These are phyloP conservation scores for Fusarium haematococcum DNA, from an alignment of 2,329 filamentous ascomycete species.

Conservation along the genomic window DNA sequence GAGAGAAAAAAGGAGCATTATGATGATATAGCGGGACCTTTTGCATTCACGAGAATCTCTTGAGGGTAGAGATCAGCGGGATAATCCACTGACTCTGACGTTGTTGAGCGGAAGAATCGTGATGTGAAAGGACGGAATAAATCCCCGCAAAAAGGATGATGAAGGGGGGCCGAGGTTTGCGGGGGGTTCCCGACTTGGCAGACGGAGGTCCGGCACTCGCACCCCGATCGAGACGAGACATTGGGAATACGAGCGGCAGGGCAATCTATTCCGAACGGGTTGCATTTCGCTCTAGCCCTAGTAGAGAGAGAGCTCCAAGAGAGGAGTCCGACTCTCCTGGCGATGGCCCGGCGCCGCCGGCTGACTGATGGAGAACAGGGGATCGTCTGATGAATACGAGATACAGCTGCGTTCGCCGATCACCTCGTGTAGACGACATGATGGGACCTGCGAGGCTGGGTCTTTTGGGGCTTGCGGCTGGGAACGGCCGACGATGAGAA, in stretches of 20 bases:
- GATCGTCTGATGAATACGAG: slow-evolving; percentile 45
- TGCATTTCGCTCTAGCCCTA: too few species aligned
- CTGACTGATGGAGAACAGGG: slow-evolving; percentile 2
- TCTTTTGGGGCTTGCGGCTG: not conserved
- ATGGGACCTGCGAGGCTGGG: not conserved
- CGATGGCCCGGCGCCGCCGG: slow-evolving; percentile 9
- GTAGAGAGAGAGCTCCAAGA: too few species aligned
- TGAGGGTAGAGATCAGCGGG: not conserved
- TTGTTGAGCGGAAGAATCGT: not conserved
- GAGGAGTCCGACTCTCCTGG: too few species aligned
- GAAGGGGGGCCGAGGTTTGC: slow-evolving; percentile 13
- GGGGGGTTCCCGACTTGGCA: slow-evolving; percentile 23
- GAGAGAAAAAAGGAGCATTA: not conserved
- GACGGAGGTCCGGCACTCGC: not conserved
- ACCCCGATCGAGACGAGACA: slow-evolving; percentile 12
- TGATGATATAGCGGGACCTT: not conserved
- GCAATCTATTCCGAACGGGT: not conserved
- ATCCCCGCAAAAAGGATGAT: not conserved
- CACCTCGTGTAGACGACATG: slow-evolving; percentile 32
- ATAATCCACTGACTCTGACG: slow-evolving; percentile 12
- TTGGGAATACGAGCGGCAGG: slow-evolving; percentile 19
- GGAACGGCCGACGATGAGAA: not conserved
- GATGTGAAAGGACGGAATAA: slow-evolving; percentile 4
- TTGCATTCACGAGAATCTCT: not conserved
- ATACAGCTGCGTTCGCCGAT: slow-evolving; percentile 37